These are phyloP conservation scores for Lentinula boryana DNA, from an alignment of 768 basidiomycete species.

Conservation along the genomic window DNA sequence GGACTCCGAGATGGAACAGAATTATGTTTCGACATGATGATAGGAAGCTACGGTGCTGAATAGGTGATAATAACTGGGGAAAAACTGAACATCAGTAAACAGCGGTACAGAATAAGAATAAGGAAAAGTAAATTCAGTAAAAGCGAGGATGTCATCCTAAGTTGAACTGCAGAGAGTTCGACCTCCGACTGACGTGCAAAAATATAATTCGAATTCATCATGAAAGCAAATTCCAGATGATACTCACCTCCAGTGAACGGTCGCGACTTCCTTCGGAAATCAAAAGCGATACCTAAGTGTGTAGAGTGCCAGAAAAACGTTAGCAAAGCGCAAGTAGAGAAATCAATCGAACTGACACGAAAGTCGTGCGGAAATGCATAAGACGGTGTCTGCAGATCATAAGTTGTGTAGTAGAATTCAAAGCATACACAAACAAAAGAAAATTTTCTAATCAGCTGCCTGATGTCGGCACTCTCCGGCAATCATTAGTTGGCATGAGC, in stretches of 20 bases:
- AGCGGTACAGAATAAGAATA: background rate
- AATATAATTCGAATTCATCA: conserved; percentile 41
- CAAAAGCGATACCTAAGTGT: no score
- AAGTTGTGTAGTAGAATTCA: no score
- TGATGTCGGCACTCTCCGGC: no score
- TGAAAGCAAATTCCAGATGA: conserved; percentile 5
- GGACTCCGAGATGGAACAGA: conserved; percentile 25
- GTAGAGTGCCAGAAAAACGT: no score
- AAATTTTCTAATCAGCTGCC: no score
- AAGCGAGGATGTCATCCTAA: conserved; percentile 35
- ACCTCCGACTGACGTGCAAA: conserved; percentile 65
- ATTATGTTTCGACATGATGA: conserved; percentile 14
- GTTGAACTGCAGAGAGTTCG: conserved; percentile 18
- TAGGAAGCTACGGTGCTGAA: background rate
- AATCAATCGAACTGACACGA: no score
- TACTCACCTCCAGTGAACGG: background rate
- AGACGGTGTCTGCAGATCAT: no score
- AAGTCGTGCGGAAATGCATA: no score
- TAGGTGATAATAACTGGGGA: conserved; percentile 2
- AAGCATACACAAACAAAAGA: no score
- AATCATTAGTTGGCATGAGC: no score
- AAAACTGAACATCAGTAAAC: background rate
- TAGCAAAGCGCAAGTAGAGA: no score
- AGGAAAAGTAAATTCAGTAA: conserved; percentile 28
- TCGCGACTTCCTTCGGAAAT: no score